Percentiles rank a stretch among this genome's conserved stretches.
Conservation (phyloP, 108 stramenopile species). For the Seminavis robusta region DNA sequence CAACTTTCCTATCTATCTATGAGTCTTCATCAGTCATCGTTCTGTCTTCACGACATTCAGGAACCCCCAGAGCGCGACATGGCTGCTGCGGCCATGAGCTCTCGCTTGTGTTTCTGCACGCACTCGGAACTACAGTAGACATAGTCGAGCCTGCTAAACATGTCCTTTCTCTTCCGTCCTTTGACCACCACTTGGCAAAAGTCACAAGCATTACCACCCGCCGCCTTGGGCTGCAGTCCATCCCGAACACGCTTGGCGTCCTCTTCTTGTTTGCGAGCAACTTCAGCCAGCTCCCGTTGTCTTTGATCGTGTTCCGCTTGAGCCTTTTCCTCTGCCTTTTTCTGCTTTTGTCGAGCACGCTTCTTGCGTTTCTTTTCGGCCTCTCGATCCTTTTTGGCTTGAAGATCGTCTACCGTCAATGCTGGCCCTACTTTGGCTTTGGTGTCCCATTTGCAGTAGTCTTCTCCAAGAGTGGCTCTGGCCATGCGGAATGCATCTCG, state of each 20-base stretch:
- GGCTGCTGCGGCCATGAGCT: conserved; percentile 82
- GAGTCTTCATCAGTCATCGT: too few species aligned
- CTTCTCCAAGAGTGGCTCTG: conserved; percentile 69
- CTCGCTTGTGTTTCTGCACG: conserved; percentile 86
- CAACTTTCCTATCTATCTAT: too few species aligned
- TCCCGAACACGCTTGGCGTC: conserved; percentile 44
- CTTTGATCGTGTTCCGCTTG: conserved; percentile 4
- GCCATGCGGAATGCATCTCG: conserved; percentile 83
- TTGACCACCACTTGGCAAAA: conserved; percentile 65
- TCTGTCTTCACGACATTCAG: too few species aligned
- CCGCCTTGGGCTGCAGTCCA: conserved; percentile 26
- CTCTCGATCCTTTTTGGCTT: conserved; percentile 65
- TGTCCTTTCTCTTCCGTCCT: conserved; percentile 55
- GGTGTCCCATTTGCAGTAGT: conserved; percentile 67
- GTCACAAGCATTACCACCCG: conserved; percentile 60
- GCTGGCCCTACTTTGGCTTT: conserved; percentile 72
- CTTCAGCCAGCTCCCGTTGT: conserved; percentile 24
- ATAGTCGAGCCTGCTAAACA: conserved; percentile 80
- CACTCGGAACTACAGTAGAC: conserved; percentile 81
- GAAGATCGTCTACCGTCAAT: conserved; percentile 49
- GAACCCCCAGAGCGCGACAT: conserved; percentile 54
- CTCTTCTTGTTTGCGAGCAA: conserved; percentile 20
- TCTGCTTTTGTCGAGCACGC: conserved; percentile 76
- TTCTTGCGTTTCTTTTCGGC: conserved; percentile 79
- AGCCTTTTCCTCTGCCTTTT: conserved; percentile 53